Evolutionary conservation across 805 yeast species (phyloP).

Genomic region (Cyberlindnera maritima): DNA sequence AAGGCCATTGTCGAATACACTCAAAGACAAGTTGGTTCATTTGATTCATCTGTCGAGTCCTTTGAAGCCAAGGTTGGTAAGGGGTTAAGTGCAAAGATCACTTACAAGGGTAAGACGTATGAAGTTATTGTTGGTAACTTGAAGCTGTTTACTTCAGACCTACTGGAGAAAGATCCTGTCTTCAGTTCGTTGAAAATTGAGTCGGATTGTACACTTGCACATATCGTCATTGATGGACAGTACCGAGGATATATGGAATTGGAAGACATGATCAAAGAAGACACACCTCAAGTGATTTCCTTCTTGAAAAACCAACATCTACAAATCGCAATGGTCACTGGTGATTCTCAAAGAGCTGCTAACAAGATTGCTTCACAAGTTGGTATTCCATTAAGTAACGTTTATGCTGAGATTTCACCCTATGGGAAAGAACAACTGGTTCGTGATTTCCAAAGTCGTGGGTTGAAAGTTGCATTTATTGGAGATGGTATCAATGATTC

Average conservation of each 20-base stretch:
- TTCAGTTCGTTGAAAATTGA: conserved; percentile 21
- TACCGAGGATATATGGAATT: conserved; percentile 67
- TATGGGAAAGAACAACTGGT: conserved; percentile 71
- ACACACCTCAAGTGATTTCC: conserved; percentile 58
- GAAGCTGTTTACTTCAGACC: conserved; percentile 17
- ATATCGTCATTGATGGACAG: conserved; percentile 54
- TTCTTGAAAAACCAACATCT: conserved; percentile 51
- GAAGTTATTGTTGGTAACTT: conserved; percentile 54
- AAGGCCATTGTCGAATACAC: conserved; percentile 54
- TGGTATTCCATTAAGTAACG: conserved; percentile 61
- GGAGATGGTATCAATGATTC: conserved; percentile 99
- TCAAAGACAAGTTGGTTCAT: conserved; percentile 12
- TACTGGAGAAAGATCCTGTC: conserved; percentile 13
- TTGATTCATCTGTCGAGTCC: conserved; percentile 12
- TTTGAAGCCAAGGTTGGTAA: conserved; percentile 36
- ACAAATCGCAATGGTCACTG: conserved; percentile 83
- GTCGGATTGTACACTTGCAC: conserved; percentile 46
- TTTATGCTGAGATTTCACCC: conserved; percentile 77
- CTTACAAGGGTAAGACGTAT: conserved; percentile 23
- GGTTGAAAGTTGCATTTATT: conserved; percentile 69
- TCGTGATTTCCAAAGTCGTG: conserved; percentile 46
- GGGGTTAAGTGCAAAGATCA: conserved; percentile 33
- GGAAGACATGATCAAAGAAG: conserved; percentile 63
- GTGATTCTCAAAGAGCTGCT: conserved; percentile 72
- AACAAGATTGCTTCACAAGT: conserved; percentile 58